Conservation (phyloP, 148 eudicot species). For the Limonium bicolor region DNA sequence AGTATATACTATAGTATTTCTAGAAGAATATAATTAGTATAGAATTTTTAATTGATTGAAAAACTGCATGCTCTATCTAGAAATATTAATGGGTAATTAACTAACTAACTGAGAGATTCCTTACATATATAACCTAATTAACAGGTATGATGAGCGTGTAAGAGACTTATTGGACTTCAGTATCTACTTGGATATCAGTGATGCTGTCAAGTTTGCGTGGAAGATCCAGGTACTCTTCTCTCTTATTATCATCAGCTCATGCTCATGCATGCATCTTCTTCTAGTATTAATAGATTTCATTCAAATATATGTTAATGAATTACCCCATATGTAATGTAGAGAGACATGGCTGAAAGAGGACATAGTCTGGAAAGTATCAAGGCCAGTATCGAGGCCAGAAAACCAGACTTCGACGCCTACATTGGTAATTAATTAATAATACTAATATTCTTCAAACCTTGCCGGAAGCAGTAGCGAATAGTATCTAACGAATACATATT, state of each 20-base stretch:
- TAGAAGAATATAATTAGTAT: background rate
- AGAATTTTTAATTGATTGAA: background rate
- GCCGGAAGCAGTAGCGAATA: background rate
- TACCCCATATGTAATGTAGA: conserved; percentile 23
- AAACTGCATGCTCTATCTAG: too few relatives aligned
- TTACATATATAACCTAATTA: background rate
- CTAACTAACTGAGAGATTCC: too few relatives aligned
- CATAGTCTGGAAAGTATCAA: conserved; percentile 98
- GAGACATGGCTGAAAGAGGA: conserved; percentile 99
- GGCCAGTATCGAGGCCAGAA: conserved; percentile 95
- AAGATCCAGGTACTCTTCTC: conserved; percentile 61
- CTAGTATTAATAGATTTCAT: too few relatives aligned
- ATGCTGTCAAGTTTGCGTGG: conserved; percentile 95
- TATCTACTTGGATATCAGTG: conserved; percentile 90
- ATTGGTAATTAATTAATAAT: conserved; percentile 38
- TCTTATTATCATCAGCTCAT: background rate
- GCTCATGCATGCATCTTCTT: too few relatives aligned
- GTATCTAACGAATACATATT: background rate
- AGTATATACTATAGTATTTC: too few relatives aligned
- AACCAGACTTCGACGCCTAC: conserved; percentile 96
- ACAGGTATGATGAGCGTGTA: conserved; percentile 74
- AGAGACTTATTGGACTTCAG: conserved; percentile 94
- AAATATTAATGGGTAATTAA: background rate
- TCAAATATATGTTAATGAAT: background rate
- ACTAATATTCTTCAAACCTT: background rate